These are phyloP conservation scores for Myrmaecium sp. DNA, from an alignment of 2,329 filamentous ascomycete genomes.

Conservation along the genomic window DNA sequence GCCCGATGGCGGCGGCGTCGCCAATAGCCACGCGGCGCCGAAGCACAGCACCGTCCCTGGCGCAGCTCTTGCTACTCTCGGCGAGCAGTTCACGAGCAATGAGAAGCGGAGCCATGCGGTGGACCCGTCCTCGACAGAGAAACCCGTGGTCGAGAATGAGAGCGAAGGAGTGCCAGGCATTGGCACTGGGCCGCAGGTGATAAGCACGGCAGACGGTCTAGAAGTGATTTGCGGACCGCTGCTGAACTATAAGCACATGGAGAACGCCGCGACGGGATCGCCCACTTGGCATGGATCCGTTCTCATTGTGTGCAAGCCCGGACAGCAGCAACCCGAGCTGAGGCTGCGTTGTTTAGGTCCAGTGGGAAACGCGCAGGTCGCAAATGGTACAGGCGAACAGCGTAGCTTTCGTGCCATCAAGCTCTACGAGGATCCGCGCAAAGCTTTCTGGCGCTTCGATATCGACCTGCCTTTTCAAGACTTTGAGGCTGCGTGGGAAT, in stretches of 20 bases:
- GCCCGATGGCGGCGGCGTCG: too few relatives aligned
- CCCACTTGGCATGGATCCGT: conserved; percentile 70
- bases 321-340: conserved; percentile 44
- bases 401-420: conserved; percentile 30
- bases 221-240: conserved; percentile 57
- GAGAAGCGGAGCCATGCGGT: background rate
- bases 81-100: too few relatives aligned
- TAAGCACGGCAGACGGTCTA: conserved; percentile 22
- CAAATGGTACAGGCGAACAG: conserved; percentile 12
- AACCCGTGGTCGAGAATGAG: background rate
- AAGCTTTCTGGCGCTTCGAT: conserved; percentile 43
- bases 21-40: too few relatives aligned
- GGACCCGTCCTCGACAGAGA: background rate
- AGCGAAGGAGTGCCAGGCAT: conserved; percentile 15
- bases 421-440: conserved; percentile 41
- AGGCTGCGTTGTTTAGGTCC: conserved; percentile 36
- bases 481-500: conserved; percentile 65
- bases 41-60: too few relatives aligned
- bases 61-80: too few relatives aligned
- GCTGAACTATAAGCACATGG: conserved; percentile 63
- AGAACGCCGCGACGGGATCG: conserved; percentile 28
- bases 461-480: conserved; percentile 47
- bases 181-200: conserved; percentile 25
- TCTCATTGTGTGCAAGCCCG: conserved; percentile 62
- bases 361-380: conserved; percentile 16